These are phyloP conservation scores for Alloteropsis semialata DNA, from an alignment of 176 grass and related monocot species.

Conservation along the genomic window DNA sequence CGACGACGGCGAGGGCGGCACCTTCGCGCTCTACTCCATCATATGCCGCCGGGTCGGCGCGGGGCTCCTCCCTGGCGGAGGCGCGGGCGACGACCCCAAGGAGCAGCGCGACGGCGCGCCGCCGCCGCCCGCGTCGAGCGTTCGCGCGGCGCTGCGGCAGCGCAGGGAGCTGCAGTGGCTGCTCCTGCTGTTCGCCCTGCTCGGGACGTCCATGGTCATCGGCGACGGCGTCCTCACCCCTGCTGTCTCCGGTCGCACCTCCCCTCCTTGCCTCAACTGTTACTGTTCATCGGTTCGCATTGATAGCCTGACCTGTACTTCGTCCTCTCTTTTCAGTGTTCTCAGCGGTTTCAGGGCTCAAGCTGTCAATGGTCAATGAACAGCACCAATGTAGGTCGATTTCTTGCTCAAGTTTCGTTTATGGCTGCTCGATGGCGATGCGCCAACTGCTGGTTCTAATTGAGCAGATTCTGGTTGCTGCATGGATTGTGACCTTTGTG, in stretches of 20 bases:
- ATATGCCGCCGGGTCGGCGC: slow-evolving; percentile 68
- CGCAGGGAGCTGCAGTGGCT: slow-evolving; percentile 62
- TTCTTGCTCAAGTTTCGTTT: neutral
- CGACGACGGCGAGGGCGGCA: slow-evolving; percentile 90
- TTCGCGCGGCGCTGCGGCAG: slow-evolving; percentile 59
- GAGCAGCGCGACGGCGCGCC: neutral
- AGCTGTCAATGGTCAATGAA: slow-evolving; percentile 62
- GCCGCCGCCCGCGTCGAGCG: neutral
- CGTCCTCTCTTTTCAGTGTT: slow-evolving; percentile 56
- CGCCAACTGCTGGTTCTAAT: neutral
- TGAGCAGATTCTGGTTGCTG: neutral
- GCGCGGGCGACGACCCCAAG: slow-evolving; percentile 33
- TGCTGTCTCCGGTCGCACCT: slow-evolving; percentile 62
- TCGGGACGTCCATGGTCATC: slow-evolving; percentile 92
- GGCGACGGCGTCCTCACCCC: slow-evolving; percentile 95
- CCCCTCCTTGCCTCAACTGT: neutral
- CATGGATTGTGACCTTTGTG: neutral
- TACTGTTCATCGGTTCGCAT: neutral
- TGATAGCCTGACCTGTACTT: neutral
- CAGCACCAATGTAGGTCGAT: slow-evolving; percentile 80
- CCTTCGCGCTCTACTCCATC: slow-evolving; percentile 95
- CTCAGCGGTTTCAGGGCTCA: slow-evolving; percentile 85
- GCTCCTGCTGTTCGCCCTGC: slow-evolving; percentile 70
- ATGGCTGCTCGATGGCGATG: neutral
- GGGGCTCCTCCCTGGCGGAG: slow-evolving; percentile 47